A percentile compares a stretch with the other conserved stretches of the same genome.
Evolutionary conservation across 805 yeast species (phyloP).

Genomic region (Candida yuanshanica): DNA sequence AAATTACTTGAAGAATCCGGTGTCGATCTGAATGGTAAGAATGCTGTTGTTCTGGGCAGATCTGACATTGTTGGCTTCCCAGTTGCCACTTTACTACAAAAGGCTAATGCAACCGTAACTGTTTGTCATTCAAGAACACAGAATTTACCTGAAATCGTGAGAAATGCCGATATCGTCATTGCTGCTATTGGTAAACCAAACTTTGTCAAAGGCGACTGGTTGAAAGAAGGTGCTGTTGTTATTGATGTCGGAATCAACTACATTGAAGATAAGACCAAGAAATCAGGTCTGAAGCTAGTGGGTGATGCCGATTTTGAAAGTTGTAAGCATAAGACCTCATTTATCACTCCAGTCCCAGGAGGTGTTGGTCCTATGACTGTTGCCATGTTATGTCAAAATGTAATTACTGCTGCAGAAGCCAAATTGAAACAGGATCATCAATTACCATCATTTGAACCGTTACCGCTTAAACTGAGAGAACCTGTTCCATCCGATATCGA

Average conservation of each 20-base stretch:
- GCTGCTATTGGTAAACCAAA: slow-evolving; percentile 72
- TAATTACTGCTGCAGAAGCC: slow-evolving; percentile 69
- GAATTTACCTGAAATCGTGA: slow-evolving; percentile 44
- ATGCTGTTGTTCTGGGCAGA: slow-evolving; percentile 88
- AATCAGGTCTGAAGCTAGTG: slow-evolving; percentile 65
- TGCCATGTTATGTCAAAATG: slow-evolving; percentile 79
- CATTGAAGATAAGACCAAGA: slow-evolving; percentile 57
- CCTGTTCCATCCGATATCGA: slow-evolving; percentile 83
- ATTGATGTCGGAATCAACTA: slow-evolving; percentile 84
- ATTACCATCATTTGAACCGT: slow-evolving; percentile 29
- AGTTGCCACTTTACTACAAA: slow-evolving; percentile 61
- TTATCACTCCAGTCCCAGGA: slow-evolving; percentile 86
- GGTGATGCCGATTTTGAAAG: slow-evolving; percentile 71
- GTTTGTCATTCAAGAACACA: slow-evolving; percentile 64
- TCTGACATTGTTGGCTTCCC: slow-evolving; percentile 86
- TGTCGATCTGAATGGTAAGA: slow-evolving; percentile 65
- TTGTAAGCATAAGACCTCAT: slow-evolving; percentile 49
- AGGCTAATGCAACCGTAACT: slow-evolving; percentile 73
- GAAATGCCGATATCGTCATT: slow-evolving; percentile 68
- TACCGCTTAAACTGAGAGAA: slow-evolving; percentile 45
- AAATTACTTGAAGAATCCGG: slow-evolving; percentile 68
- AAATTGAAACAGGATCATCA: slow-evolving; percentile 4
- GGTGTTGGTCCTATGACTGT: slow-evolving; percentile 94
- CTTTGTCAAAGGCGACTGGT: slow-evolving; percentile 71
- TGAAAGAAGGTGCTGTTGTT: slow-evolving; percentile 60